Percentiles rank a stretch among this genome's conserved stretches.
Conservation (phyloP, 1,284 basidiomycete species). For the Rhodotorula mucilaginosa region DNA sequence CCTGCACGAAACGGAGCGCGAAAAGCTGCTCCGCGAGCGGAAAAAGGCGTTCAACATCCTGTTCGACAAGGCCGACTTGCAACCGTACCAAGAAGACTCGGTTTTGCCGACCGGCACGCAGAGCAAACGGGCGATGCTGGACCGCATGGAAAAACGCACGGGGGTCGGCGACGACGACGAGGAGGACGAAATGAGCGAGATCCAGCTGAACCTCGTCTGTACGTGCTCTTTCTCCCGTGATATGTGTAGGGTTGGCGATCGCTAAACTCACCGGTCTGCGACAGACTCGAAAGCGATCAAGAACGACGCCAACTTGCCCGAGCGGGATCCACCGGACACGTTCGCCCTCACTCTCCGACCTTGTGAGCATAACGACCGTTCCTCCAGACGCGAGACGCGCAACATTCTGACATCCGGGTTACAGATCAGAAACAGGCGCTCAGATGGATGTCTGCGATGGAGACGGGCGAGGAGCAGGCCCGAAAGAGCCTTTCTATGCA, state of each 20-base stretch:
- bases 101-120: conserved; percentile 13
- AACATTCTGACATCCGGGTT: neutral
- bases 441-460: conserved; percentile 91
- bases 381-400: no score
- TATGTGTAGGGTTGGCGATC: no score
- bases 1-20: conserved; percentile 69
- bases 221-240: neutral
- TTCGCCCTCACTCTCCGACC: conserved; percentile 74
- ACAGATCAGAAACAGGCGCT: conserved; percentile 87
- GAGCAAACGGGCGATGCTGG: conserved; percentile 20
- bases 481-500: conserved; percentile 74
- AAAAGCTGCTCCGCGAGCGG: conserved; percentile 70
- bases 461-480: conserved; percentile 67
- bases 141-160: conserved; percentile 16
- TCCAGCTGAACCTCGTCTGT: conserved; percentile 39
- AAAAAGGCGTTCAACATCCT: conserved; percentile 53
- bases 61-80: conserved; percentile 40
- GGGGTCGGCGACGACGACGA: conserved; percentile 21
- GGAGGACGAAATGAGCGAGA: conserved; percentile 39
- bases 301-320: conserved; percentile 70
- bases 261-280: neutral
- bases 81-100: conserved; percentile 25
- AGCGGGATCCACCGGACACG: conserved; percentile 75
- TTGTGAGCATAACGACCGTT: conserved; percentile 48
- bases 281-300: conserved; percentile 68